Evolutionary conservation across 352 stramenopile genomes (phyloP).

Genomic region (Phytophthora podocarpi): DNA sequence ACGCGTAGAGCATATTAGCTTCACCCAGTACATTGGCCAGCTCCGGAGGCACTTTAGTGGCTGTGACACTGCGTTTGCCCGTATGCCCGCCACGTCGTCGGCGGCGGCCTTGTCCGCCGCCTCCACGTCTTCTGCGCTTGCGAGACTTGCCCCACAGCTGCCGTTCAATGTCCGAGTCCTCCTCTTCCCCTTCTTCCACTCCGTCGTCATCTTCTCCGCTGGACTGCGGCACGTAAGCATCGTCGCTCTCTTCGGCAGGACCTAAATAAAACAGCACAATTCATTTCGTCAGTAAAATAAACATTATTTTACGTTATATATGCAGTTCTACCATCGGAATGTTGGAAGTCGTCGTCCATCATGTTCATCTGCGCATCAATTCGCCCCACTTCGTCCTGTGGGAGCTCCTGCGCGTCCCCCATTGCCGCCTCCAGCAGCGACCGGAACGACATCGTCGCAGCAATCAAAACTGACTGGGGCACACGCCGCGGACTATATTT

Average conservation of each 20-base stretch:
- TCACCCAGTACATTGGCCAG: slow-evolving; percentile 81
- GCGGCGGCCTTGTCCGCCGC: slow-evolving; percentile 22
- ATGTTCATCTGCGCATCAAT: slow-evolving; percentile 30
- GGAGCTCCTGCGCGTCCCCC: slow-evolving; percentile 64
- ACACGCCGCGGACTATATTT: background rate
- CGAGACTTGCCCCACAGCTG: slow-evolving; percentile 81
- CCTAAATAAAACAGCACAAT: too few species aligned
- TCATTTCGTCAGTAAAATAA: too few species aligned
- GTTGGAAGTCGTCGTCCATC: slow-evolving; percentile 32
- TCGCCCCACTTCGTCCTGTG: slow-evolving; percentile 31
- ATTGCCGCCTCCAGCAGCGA: slow-evolving; percentile 85
- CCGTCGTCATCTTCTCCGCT: slow-evolving; percentile 68
- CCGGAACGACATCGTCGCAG: slow-evolving; percentile 70
- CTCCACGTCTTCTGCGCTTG: slow-evolving; percentile 49
- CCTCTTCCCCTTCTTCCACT: slow-evolving; percentile 54
- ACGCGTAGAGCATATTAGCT: slow-evolving; percentile 89
- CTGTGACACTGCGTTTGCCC: slow-evolving; percentile 64
- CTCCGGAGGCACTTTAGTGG: slow-evolving; percentile 80
- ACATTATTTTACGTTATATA: too few species aligned
- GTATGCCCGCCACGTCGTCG: slow-evolving; percentile 37
- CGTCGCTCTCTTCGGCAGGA: slow-evolving; percentile 46
- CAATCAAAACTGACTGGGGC: slow-evolving; percentile 19
- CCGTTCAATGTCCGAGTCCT: slow-evolving; percentile 87
- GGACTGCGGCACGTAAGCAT: slow-evolving; percentile 62
- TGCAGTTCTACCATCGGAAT: slow-evolving; percentile 19